These are phyloP conservation scores for Candida ipomoeae DNA, from an alignment of 805 yeast genomes.

Conservation along the genomic window DNA sequence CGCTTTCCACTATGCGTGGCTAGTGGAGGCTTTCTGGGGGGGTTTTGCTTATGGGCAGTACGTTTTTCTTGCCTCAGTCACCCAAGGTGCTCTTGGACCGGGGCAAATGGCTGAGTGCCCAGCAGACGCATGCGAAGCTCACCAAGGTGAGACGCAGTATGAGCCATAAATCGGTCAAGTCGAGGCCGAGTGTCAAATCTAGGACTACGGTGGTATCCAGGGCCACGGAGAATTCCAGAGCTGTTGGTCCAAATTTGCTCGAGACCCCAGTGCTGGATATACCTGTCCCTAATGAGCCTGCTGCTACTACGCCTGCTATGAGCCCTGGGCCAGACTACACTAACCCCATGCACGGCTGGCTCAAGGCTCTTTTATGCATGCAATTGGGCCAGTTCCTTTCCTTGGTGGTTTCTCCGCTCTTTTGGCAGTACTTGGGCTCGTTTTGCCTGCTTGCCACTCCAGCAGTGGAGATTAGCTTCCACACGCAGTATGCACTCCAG, in stretches of 20 bases:
- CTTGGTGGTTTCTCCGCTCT: constrained; percentile 5
- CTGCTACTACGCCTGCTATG: too few species aligned
- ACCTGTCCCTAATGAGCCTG: too few species aligned
- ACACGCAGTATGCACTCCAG: constrained; percentile 33
- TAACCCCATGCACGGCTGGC: background rate
- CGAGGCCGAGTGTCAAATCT: background rate
- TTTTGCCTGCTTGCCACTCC: constrained; percentile 9
- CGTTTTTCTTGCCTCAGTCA: constrained; percentile 13
- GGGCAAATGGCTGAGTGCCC: constrained; percentile 12
- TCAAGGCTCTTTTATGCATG: constrained; percentile 7
- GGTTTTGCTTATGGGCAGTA: constrained; percentile 2
- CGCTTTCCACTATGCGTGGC: constrained; percentile 13
- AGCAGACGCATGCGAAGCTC: constrained; percentile 6
- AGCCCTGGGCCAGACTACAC: too few species aligned
- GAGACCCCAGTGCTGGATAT: too few species aligned
- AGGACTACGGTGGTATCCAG: too few species aligned
- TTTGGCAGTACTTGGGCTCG: constrained; percentile 7
- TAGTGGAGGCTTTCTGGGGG: constrained; percentile 12
- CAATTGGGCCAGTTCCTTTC: constrained; percentile 7
- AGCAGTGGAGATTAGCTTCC: constrained; percentile 6
- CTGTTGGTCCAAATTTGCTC: too few species aligned
- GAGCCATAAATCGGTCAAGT: background rate
- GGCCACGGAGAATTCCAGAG: too few species aligned
- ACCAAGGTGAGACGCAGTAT: background rate
- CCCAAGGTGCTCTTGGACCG: constrained; percentile 9